These are phyloP conservation scores for Acorus gramineus DNA, from an alignment of 106 monocot species.

Conservation along the genomic window DNA sequence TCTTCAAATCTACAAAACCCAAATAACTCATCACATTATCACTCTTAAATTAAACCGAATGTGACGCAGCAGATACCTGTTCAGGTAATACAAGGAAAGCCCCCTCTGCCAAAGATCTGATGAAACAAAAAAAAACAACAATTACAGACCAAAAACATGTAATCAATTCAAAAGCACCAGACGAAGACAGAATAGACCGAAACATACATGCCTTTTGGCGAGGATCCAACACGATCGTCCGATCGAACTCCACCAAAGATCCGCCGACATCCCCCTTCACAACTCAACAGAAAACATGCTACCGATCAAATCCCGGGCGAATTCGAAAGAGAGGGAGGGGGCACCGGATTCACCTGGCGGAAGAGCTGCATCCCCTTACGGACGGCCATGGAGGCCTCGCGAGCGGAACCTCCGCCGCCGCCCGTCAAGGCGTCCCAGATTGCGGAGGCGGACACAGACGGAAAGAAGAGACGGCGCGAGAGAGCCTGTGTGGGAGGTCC, in stretches of 20 bases:
- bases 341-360: slow-evolving; percentile 33
- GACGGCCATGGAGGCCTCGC: slow-evolving; percentile 51
- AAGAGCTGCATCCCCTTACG: slow-evolving; percentile 84
- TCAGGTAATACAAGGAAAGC: slow-evolving; percentile 77
- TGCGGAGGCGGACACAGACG: slow-evolving; percentile 30
- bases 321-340: background rate
- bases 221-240: slow-evolving; percentile 71
- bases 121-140: background rate
- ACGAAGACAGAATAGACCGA: background rate
- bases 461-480: slow-evolving; percentile 47
- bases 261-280: slow-evolving; percentile 72
- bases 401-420: slow-evolving; percentile 20
- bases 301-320: background rate
- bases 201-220: slow-evolving; percentile 80
- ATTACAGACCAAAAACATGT: background rate
- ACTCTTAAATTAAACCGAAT: background rate
- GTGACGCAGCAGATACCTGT: slow-evolving; percentile 32
- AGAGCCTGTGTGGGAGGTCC: slow-evolving; percentile 5
- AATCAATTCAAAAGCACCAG: background rate
- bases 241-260: slow-evolving; percentile 75
- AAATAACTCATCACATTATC: background rate
- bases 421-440: slow-evolving; percentile 61
- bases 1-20: slow-evolving; percentile 58
- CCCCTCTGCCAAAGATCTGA: slow-evolving; percentile 98
- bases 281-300: background rate